phyloP scores from a whole-genome alignment of 805 yeast genomes.

The Candida easanensis region DNA sequence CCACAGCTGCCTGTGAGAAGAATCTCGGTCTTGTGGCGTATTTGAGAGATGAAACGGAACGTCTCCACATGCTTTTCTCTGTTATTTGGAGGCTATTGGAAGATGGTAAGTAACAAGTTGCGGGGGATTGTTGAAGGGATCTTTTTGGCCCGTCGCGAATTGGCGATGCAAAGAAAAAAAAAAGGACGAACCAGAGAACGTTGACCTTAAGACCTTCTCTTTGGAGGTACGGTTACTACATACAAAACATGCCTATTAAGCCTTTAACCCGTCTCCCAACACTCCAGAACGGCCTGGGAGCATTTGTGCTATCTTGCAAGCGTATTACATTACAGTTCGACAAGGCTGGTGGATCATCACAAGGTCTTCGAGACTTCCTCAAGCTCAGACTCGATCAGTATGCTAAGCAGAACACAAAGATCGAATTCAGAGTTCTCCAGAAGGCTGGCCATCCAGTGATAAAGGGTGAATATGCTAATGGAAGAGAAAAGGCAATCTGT shows the following conservation, averaged over 20 bases:
- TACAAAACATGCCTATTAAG: constrained; percentile 49
- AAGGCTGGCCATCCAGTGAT: constrained; percentile 83
- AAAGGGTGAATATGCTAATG: constrained; percentile 51
- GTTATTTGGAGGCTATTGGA: no score
- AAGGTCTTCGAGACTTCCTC: constrained; percentile 74
- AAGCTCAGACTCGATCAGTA: constrained; percentile 47
- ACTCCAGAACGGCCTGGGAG: constrained; percentile 75
- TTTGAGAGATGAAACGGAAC: not conserved
- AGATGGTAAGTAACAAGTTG: no score
- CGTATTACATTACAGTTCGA: constrained; percentile 77
- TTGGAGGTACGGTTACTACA: no score
- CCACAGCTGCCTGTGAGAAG: not conserved
- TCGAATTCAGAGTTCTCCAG: constrained; percentile 68
- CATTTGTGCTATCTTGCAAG: constrained; percentile 64
- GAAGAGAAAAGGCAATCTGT: constrained; percentile 59
- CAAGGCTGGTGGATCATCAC: constrained; percentile 94
- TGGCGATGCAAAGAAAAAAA: not conserved
- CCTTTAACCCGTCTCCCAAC: constrained; percentile 56
- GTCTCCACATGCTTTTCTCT: not conserved
- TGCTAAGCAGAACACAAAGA: constrained; percentile 59
- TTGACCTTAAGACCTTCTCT: no score
- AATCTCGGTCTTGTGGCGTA: no score
- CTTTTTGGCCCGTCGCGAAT: not conserved
- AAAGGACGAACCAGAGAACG: no score
- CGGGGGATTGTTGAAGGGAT: no score